Percentiles rank a stretch among this genome's conserved stretches.
These are phyloP conservation scores for Leucoagaricus sp. DNA, from an alignment of 1,284 basidiomycete species.

Conservation along the genomic window DNA sequence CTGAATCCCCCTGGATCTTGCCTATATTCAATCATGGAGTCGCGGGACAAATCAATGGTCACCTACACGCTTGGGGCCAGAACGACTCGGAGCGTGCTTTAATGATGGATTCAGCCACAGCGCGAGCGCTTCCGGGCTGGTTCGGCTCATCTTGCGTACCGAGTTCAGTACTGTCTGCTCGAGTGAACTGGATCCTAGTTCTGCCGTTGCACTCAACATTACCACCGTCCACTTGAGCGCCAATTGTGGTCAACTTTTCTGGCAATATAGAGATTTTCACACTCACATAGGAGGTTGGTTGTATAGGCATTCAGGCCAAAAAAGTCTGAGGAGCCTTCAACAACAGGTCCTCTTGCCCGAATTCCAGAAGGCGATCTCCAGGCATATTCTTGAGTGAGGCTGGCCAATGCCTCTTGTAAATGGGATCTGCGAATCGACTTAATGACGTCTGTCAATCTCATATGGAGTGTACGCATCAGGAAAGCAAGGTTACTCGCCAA, in stretches of 20 bases:
- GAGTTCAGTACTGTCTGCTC: conserved; percentile 66
- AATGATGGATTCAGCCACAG: too few species aligned
- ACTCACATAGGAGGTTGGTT: conserved; percentile 65
- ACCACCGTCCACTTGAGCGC: conserved; percentile 52
- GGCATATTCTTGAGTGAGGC: conserved; percentile 59
- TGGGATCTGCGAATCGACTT: conserved; percentile 73
- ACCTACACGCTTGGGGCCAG: too few species aligned
- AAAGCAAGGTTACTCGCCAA: conserved; percentile 42
- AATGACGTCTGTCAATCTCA: neutral
- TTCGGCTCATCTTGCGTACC: conserved; percentile 65
- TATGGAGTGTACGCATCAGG: neutral
- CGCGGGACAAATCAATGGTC: too few species aligned
- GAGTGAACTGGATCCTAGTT: conserved; percentile 59
- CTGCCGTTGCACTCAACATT: conserved; percentile 68
- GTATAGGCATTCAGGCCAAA: conserved; percentile 77
- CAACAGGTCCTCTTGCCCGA: conserved; percentile 66
- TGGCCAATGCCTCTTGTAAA: conserved; percentile 76
- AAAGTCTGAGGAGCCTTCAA: conserved; percentile 73
- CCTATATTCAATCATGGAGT: neutral
- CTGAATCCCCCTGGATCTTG: conserved; percentile 63
- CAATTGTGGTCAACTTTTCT: neutral
- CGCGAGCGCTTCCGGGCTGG: too few species aligned
- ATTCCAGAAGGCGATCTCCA: conserved; percentile 66
- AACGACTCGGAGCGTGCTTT: too few species aligned
- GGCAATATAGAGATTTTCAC: neutral